Percentiles rank a stretch among this genome's conserved stretches.
Conservation (phyloP, 2,329 filamentous ascomycete species). For the Knufia petricola region DNA sequence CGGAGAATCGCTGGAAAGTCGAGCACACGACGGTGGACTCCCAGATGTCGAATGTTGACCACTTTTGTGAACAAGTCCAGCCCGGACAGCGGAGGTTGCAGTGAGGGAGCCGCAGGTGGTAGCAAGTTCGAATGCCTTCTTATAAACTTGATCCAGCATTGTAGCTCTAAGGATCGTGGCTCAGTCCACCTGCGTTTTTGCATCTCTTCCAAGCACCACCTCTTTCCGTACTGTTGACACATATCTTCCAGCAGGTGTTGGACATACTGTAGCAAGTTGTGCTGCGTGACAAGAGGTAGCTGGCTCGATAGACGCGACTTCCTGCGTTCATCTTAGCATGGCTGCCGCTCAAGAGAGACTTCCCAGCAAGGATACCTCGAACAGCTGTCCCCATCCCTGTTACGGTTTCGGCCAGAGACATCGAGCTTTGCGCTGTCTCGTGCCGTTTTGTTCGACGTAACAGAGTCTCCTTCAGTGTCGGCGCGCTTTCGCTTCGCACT, state of each 20-base stretch:
- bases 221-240: background rate
- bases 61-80: background rate
- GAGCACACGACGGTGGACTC: background rate
- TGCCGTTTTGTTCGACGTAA: too few species aligned
- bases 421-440: too few species aligned
- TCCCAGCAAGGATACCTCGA: too few species aligned
- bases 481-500: too few species aligned
- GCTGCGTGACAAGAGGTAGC: background rate
- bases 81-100: background rate
- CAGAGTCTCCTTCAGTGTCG: too few species aligned
- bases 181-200: background rate
- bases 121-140: background rate
- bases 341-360: too few species aligned
- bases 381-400: too few species aligned
- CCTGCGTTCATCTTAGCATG: background rate
- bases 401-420: too few species aligned
- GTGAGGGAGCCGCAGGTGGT: background rate
- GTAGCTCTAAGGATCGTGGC: background rate
- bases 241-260: slow-evolving; percentile 1
- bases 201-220: background rate
- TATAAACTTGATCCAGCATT: background rate
- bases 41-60: slow-evolving; percentile 1
- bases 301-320: background rate
- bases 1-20: background rate
- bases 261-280: background rate